Percentiles rank a stretch among this genome's conserved stretches.
These are phyloP conservation scores for Brachypodium distachyon DNA, from an alignment of 202 grass and related monocot genomes.

Conservation along the genomic window DNA sequence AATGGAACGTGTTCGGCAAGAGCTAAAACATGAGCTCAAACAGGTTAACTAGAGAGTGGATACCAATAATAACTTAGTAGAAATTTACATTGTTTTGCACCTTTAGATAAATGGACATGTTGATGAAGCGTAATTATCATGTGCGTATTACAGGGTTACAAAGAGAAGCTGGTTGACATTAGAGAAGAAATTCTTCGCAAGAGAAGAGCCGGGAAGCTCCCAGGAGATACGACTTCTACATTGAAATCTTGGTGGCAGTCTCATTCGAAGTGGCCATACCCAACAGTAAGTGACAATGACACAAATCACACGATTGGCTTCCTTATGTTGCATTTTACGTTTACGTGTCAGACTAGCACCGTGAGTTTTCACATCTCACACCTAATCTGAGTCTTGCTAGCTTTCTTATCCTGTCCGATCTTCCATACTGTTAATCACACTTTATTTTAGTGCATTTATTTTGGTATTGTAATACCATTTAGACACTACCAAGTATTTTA, in stretches of 20 bases:
- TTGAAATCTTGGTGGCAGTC: constrained; percentile 87
- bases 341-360: neutral
- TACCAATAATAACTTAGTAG: neutral
- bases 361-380: neutral
- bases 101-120: neutral
- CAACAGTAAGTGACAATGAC: constrained; percentile 48
- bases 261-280: constrained; percentile 79
- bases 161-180: constrained; percentile 73
- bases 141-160: constrained; percentile 53
- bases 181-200: constrained; percentile 88
- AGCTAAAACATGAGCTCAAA: constrained; percentile 74
- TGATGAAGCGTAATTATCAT: neutral
- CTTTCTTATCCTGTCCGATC: neutral
- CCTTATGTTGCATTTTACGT: neutral
- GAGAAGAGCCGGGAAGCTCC: constrained; percentile 72
- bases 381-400: neutral
- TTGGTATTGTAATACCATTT: neutral
- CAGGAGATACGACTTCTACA: constrained; percentile 65
- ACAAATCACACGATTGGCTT: neutral
- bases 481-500: neutral
- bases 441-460: neutral
- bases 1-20: constrained; percentile 80
- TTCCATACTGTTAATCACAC: too few species aligned
- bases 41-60: constrained; percentile 33
- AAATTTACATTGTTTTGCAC: neutral